phyloP scores from a whole-genome alignment of 148 eudicot genomes.

The Diospyros lotus region DNA sequence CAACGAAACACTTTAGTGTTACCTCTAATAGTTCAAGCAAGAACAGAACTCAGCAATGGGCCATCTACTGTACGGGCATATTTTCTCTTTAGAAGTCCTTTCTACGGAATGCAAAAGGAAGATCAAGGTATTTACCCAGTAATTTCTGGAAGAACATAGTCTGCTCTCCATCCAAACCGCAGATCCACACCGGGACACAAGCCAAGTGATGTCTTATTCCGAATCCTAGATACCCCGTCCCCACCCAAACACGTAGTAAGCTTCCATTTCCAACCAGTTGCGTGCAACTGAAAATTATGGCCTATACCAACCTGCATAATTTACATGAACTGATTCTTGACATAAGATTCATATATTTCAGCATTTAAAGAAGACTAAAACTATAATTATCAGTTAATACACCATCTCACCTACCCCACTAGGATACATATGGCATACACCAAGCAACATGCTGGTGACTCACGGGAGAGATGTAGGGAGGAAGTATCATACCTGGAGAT shows the following conservation, averaged over 20 bases:
- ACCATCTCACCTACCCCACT: background rate
- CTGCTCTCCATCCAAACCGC: constrained; percentile 97
- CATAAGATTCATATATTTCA: background rate
- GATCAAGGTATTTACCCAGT: constrained; percentile 53
- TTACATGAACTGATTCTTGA: background rate
- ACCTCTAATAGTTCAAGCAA: background rate
- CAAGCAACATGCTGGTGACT: background rate
- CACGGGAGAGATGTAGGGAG: constrained; percentile 3
- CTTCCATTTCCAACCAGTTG: constrained; percentile 93
- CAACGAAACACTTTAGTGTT: background rate
- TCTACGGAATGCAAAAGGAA: constrained; percentile 2
- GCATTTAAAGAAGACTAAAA: background rate
- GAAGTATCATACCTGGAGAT: constrained; percentile 55
- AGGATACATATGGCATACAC: constrained; percentile 4
- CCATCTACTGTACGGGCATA: background rate
- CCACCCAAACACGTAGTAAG: constrained; percentile 82
- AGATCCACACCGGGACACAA: constrained; percentile 82
- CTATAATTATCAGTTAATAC: background rate
- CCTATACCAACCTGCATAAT: constrained; percentile 77
- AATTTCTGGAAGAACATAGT: constrained; percentile 85
- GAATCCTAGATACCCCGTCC: constrained; percentile 76
- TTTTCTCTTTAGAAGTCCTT: background rate
- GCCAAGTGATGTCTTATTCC: constrained; percentile 78
- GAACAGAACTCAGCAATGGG: background rate
- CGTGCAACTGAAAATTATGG: constrained; percentile 63